These are phyloP conservation scores for Kwoniella newhampshirensis DNA, from an alignment of 768 basidiomycete species.

Conservation along the genomic window DNA sequence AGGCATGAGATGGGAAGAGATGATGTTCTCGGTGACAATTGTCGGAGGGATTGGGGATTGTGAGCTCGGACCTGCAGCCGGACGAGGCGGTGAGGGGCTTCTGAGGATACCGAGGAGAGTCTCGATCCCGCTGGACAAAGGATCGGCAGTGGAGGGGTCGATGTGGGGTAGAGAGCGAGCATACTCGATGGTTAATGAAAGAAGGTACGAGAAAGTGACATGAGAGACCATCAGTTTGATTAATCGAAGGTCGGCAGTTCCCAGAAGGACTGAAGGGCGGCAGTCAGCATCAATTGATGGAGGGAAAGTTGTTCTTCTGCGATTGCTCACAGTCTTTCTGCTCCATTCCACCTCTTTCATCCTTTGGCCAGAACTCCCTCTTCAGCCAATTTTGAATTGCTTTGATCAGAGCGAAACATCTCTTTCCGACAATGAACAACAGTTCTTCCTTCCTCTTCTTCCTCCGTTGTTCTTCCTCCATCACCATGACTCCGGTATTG, in stretches of 20 bases:
- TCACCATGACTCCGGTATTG: neutral
- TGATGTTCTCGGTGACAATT: conserved; percentile 24
- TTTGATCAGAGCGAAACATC: conserved; percentile 28
- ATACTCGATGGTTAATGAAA: conserved; percentile 13
- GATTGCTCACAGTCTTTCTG: conserved; percentile 22
- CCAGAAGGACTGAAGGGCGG: conserved; percentile 32
- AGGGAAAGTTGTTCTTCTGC: neutral
- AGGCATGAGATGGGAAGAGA: conserved; percentile 21
- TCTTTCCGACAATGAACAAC: conserved; percentile 21
- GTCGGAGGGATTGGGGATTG: conserved; percentile 23
- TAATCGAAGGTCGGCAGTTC: conserved; percentile 34
- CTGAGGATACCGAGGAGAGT: conserved; percentile 20
- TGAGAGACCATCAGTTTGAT: conserved; percentile 24
- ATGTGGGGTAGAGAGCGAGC: conserved; percentile 4
- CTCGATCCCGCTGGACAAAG: conserved; percentile 7
- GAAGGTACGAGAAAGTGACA: conserved; percentile 17
- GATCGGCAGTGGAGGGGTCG: neutral
- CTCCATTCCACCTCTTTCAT: conserved; percentile 7
- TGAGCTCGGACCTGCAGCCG: conserved; percentile 20
- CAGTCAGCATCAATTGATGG: neutral
- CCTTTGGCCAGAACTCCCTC: conserved; percentile 35
- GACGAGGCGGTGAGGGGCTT: conserved; percentile 13
- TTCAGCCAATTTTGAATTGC: conserved; percentile 23
- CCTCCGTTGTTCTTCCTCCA: conserved; percentile 9
- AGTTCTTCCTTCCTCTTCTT: conserved; percentile 18